Evolutionary conservation across 1,284 basidiomycete genomes (phyloP), one percentile per base, ranked within the genome.

Genomic region (Grifola frondosa): DNA sequence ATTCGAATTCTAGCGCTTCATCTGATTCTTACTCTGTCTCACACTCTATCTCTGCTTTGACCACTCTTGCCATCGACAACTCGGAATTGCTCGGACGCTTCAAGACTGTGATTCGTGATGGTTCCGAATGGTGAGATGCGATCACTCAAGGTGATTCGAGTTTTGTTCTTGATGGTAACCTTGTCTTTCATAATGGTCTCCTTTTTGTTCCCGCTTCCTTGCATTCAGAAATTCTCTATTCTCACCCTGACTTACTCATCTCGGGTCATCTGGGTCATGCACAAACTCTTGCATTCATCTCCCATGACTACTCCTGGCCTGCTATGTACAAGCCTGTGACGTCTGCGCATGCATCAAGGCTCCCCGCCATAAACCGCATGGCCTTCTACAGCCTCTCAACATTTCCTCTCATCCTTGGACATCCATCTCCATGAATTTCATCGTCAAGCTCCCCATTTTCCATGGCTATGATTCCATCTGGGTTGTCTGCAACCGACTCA

Each of bases 381-480:
- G 53, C 0, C 43, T 55, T 7, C 38, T 55, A 3, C 47, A n/a
- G 3, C 50, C 44, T 62, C 56, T 35, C 5, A 15, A 67, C 56
- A 47, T 49, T n/a, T n/a, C n/a, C n/a, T n/a, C n/a, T n/a, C 40
- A 61, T 6, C 67, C 68, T 3, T 74, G 66, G 67, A 24, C 20
- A 2, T 56, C 52, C 0, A 58, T 73, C 29, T 61, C 63, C 0
- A 66, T 71, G 63, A 68, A 73, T 44, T 54, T 60, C 42, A 69
- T 74, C 37, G 60, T 57, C 9, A 53, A 61, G 19, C 54, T 73
- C 0, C 70, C 69, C 1, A 4, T 13, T 1, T 67, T 63, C 0
- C 38, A 55, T 1, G 60, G 60, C 1, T 67, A 48, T 42, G 54
- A 69, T 44, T 45, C 61, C 2, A 67, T 73, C 33, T 54, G 67